phyloP scores from a whole-genome alignment of 257 asterid genomes.

The Solanum sejunctum region DNA sequence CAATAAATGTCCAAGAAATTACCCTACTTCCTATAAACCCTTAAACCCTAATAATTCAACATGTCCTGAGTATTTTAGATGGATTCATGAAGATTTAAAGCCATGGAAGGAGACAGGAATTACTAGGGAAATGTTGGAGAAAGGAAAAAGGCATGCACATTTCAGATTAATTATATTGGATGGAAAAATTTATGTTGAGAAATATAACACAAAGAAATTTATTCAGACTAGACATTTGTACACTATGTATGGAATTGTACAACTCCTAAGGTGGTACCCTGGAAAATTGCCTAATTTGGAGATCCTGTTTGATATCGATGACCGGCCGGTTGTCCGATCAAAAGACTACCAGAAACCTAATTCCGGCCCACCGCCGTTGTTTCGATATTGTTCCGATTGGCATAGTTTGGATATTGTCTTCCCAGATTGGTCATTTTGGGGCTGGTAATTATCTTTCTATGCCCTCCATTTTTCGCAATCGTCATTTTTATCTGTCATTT shows the following conservation, averaged over 20 bases:
- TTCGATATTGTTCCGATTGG: slow-evolving; percentile 75
- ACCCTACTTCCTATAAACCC: slow-evolving; percentile 18
- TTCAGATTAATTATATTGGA: slow-evolving; percentile 35
- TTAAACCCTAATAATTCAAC: slow-evolving; percentile 6
- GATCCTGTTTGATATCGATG: slow-evolving; percentile 54
- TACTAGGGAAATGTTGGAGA: slow-evolving; percentile 33
- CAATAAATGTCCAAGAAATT: slow-evolving; percentile 31
- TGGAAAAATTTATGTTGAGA: slow-evolving; percentile 53
- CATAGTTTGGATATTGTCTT: slow-evolving; percentile 76
- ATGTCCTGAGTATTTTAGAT: slow-evolving; percentile 67
- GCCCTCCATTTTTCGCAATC: neutral
- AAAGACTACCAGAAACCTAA: slow-evolving; percentile 17
- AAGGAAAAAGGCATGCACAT: slow-evolving; percentile 38
- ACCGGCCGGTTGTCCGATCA: slow-evolving; percentile 33
- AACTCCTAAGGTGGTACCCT: slow-evolving; percentile 48
- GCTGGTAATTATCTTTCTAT: slow-evolving; percentile 47
- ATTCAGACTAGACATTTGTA: slow-evolving; percentile 54
- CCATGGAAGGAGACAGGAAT: slow-evolving; percentile 50
- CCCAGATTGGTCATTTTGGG: slow-evolving; percentile 97
- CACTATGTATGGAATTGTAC: slow-evolving; percentile 60
- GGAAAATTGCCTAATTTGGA: slow-evolving; percentile 60
- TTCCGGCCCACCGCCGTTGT: slow-evolving; percentile 43
- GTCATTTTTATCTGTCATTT: neutral
- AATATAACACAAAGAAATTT: slow-evolving; percentile 20
- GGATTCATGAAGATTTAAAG: slow-evolving; percentile 58